Conservation (phyloP, 202 grass and related monocot genomes). For the Musa balbisiana region DNA sequence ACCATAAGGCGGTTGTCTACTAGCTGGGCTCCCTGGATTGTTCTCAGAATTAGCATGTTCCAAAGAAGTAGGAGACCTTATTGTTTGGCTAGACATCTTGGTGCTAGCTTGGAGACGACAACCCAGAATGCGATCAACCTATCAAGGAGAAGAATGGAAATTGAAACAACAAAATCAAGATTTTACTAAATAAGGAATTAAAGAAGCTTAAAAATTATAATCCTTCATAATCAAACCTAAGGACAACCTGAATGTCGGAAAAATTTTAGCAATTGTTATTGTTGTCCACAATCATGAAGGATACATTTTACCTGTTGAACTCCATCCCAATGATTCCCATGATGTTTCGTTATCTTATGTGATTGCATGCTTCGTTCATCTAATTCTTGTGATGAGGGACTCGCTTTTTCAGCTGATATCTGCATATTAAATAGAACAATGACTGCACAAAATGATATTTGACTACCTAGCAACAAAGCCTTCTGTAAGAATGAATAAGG, state of each 20-base stretch:
- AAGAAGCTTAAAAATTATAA: not conserved
- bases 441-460: too few species aligned
- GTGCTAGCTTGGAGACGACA: conserved; percentile 53
- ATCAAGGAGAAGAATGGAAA: conserved; percentile 26
- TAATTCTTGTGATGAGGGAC: conserved; percentile 4
- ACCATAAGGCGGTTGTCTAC: conserved; percentile 21
- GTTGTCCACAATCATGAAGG: not conserved
- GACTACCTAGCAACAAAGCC: not conserved
- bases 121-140: conserved; percentile 90
- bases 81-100: conserved; percentile 23
- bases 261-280: not conserved
- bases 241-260: not conserved
- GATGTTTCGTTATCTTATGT: not conserved
- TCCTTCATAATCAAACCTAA: not conserved
- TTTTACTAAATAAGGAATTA: not conserved
- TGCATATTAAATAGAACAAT: not conserved
- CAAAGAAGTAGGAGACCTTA: conserved; percentile 14
- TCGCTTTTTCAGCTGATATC: not conserved
- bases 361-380: conserved; percentile 3
- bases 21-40: conserved; percentile 22
- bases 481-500: not conserved
- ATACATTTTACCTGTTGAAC: conserved; percentile 2
- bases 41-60: conserved; percentile 34
- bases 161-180: not conserved
- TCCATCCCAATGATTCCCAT: conserved; percentile 15